phyloP scores from a whole-genome alignment of 495 filamentous ascomycete species.

The Daldinia grandis region DNA sequence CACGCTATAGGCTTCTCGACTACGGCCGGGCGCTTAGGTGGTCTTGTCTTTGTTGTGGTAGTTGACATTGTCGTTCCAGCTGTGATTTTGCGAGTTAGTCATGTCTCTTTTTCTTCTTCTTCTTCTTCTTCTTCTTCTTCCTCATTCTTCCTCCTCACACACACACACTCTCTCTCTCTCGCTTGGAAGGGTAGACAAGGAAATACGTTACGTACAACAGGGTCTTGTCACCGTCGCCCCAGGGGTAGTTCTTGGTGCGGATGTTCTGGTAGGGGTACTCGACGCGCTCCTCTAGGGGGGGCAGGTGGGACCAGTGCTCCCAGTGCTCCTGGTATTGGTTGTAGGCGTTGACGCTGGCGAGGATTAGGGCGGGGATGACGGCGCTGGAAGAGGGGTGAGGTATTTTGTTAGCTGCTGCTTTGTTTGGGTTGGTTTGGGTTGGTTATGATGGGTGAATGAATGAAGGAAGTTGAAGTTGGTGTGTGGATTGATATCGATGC shows the following conservation, averaged over 20 bases:
- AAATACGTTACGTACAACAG: constrained; percentile 55
- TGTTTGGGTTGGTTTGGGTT: too few relatives aligned
- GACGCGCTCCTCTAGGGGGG: constrained; percentile 83
- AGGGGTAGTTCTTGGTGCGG: constrained; percentile 86
- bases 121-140: not conserved
- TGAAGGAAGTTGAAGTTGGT: too few relatives aligned
- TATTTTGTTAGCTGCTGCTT: constrained; percentile 35
- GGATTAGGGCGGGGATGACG: constrained; percentile 72
- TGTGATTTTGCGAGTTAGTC: constrained; percentile 45
- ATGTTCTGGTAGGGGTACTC: constrained; percentile 97
- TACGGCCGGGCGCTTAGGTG: constrained; percentile 52
- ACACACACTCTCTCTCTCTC: too few relatives aligned
- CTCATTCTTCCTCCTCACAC: too few relatives aligned
- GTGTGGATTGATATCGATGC: too few relatives aligned
- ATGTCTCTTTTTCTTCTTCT: not conserved
- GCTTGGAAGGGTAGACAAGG: not conserved
- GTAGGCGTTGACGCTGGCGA: constrained; percentile 81
- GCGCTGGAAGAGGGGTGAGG: constrained; percentile 57
- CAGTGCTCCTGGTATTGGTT: constrained; percentile 93
- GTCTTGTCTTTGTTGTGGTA: constrained; percentile 92
- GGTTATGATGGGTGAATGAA: too few relatives aligned
- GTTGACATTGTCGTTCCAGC: constrained; percentile 95
- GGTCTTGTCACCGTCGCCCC: constrained; percentile 89
- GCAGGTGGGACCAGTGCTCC: constrained; percentile 90
- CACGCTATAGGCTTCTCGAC: not conserved